Evolutionary conservation across 495 filamentous ascomycete genomes (phyloP).

Genomic region (Aspergillus bridgeri): DNA sequence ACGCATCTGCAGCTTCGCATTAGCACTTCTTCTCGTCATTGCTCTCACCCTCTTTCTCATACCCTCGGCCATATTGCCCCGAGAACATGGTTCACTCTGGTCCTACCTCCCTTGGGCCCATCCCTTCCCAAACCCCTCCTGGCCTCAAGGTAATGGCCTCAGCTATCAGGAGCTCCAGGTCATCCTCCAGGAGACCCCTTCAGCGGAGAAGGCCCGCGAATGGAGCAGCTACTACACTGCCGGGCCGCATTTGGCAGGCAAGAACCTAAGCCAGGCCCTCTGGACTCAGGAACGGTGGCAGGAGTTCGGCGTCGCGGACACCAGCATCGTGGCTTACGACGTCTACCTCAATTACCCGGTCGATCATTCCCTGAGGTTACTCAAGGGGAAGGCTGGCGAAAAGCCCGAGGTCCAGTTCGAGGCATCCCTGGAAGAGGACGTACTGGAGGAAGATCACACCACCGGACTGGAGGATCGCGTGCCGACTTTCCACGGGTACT

Average conservation of each 20-base stretch:
- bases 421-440: conserved; percentile 79
- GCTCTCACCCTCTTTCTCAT: conserved; percentile 60
- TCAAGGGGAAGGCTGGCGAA: conserved; percentile 49
- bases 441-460: conserved; percentile 80
- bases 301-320: conserved; percentile 73
- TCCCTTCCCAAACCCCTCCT: conserved; percentile 34
- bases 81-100: conserved; percentile 38
- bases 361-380: conserved; percentile 71
- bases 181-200: conserved; percentile 69
- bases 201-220: conserved; percentile 62
- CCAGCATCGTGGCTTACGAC: conserved; percentile 76
- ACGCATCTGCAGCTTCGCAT: conserved; percentile 65
- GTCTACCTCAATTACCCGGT: conserved; percentile 88
- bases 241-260: conserved; percentile 83
- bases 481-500: conserved; percentile 95
- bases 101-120: conserved; percentile 42
- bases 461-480: conserved; percentile 68
- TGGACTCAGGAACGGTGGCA: conserved; percentile 88
- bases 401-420: conserved; percentile 61
- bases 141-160: conserved; percentile 50
- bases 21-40: conserved; percentile 54
- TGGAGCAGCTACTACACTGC: conserved; percentile 91
- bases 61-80: conserved; percentile 35
- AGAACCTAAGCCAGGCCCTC: conserved; percentile 78
- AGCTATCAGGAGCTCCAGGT: conserved; percentile 64